Evolutionary conservation across 208 protist species (phyloP).

Genomic region (Trichomonas gallinae): DNA sequence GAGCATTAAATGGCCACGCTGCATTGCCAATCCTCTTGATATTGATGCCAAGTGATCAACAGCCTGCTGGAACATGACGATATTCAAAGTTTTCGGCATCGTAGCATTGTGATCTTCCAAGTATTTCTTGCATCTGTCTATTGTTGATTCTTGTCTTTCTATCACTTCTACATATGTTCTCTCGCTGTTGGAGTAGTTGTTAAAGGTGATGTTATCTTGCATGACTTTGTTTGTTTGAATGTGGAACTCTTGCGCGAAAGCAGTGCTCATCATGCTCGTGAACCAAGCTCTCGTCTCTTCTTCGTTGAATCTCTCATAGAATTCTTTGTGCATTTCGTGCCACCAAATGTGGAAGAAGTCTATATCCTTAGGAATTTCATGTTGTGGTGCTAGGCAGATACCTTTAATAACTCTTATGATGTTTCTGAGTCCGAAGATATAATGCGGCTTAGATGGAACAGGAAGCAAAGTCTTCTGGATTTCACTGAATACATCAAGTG

Average conservation of each 20-base stretch:
- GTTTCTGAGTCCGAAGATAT: constrained; percentile 93
- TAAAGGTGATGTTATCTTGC: constrained; percentile 25
- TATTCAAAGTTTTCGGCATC: constrained; percentile 61
- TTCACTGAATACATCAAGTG: constrained; percentile 44
- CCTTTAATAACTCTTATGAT: constrained; percentile 64
- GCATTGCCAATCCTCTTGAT: constrained; percentile 75
- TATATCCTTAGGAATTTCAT: constrained; percentile 34
- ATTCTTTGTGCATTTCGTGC: constrained; percentile 80
- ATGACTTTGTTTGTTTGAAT: not conserved
- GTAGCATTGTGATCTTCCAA: constrained; percentile 72
- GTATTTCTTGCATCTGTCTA: constrained; percentile 49
- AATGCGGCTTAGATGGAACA: constrained; percentile 85
- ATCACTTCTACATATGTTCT: constrained; percentile 10
- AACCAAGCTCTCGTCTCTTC: constrained; percentile 68
- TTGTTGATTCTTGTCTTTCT: not conserved
- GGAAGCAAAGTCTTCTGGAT: constrained; percentile 60
- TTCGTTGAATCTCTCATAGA: constrained; percentile 83
- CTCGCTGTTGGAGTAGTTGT: constrained; percentile 26
- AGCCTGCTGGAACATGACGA: constrained; percentile 91
- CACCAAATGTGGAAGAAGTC: constrained; percentile 62
- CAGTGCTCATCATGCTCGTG: constrained; percentile 27
- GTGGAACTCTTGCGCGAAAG: not conserved
- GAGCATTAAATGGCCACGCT: constrained; percentile 73
- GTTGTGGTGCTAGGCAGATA: constrained; percentile 24
- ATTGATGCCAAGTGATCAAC: constrained; percentile 79